Evolutionary conservation across 2,329 filamentous ascomycete genomes (phyloP).

Genomic region (Sporothrix brasiliensis): DNA sequence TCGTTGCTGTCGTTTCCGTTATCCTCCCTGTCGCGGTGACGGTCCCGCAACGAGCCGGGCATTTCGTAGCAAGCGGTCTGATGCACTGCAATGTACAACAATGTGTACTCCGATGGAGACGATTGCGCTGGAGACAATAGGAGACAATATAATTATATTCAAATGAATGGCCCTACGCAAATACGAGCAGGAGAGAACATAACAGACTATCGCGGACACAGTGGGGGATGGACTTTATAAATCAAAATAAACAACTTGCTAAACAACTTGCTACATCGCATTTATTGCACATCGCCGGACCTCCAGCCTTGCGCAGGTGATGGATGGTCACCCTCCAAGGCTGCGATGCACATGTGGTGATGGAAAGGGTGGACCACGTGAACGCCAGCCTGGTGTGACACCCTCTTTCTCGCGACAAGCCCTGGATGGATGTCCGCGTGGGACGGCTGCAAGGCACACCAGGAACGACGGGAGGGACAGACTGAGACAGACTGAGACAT

Average conservation of each 20-base stretch:
- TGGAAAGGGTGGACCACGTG: not conserved
- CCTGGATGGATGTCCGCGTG: not conserved
- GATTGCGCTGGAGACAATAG: too few species aligned
- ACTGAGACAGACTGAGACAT: not conserved
- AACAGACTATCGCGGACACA: too few species aligned
- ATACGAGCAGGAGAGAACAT: too few species aligned
- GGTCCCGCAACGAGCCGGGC: not conserved
- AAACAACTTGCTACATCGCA: too few species aligned
- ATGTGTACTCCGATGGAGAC: too few species aligned
- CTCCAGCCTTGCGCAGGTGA: constrained; percentile 10
- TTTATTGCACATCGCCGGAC: too few species aligned
- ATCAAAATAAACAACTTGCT: too few species aligned
- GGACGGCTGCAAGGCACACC: constrained; percentile 3
- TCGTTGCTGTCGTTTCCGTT: not conserved
- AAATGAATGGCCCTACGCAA: too few species aligned
- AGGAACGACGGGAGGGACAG: not conserved
- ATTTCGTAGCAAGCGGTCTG: not conserved
- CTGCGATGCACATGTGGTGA: constrained; percentile 1
- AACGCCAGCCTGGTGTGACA: constrained; percentile 11
- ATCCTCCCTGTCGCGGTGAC: not conserved
- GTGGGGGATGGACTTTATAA: too few species aligned
- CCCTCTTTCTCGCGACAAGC: not conserved
- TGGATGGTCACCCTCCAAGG: not conserved
- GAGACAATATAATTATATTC: too few species aligned
- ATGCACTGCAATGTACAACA: too few species aligned